Conservation (phyloP, 331 rosid species). For the Cydonia oblonga region DNA sequence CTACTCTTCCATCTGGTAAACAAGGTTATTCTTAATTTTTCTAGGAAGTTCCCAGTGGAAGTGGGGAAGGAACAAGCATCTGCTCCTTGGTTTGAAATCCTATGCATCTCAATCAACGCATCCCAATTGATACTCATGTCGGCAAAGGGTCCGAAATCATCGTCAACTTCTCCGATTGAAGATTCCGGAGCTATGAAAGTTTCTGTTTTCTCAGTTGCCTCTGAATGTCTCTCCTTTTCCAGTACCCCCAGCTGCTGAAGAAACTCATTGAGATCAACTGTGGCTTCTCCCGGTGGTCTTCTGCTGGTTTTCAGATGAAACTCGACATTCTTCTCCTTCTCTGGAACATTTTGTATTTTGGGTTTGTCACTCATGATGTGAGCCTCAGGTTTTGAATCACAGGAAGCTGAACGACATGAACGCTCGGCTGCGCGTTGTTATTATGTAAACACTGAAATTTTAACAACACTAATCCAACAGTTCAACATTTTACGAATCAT, state of each 20-base stretch:
- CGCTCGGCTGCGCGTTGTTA: no score
- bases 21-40: slow-evolving; percentile 3
- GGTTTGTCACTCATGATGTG: slow-evolving; percentile 10
- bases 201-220: slow-evolving; percentile 22
- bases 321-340: slow-evolving; percentile 20
- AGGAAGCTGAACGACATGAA: slow-evolving; percentile 18
- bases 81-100: slow-evolving; percentile 36
- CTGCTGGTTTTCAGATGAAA: slow-evolving; percentile 13
- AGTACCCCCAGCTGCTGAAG: slow-evolving; percentile 78
- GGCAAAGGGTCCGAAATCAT: slow-evolving; percentile 39
- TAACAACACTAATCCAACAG: no score
- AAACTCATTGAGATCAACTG: slow-evolving; percentile 91
- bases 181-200: slow-evolving; percentile 35
- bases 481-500: no score
- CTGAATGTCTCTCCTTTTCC: slow-evolving; percentile 38
- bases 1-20: slow-evolving; percentile 7
- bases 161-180: slow-evolving; percentile 12
- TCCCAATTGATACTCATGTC: slow-evolving; percentile 68
- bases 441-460: no score
- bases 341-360: slow-evolving; percentile 7
- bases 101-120: slow-evolving; percentile 56
- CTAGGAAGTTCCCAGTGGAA: slow-evolving; percentile 66
- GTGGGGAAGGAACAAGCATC: slow-evolving; percentile 34
- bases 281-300: slow-evolving; percentile 54
- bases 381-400: slow-evolving; percentile 24